Base-by-base conservation (phyloP, 495 filamentous ascomycete genomes). In the Staphylotrichum longicolle region DNA sequence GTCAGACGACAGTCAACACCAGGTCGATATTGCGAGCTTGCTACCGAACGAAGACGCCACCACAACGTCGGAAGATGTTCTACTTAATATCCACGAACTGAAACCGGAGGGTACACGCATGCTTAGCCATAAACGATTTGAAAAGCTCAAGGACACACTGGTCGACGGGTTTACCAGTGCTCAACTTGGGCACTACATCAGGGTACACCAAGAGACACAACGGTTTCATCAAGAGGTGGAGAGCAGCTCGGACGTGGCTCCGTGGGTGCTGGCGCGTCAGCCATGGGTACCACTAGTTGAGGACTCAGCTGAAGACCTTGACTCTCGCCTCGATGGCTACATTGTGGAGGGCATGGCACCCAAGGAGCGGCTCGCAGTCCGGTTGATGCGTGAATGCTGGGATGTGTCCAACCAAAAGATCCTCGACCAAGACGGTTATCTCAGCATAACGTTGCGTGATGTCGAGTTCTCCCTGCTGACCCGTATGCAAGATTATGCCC, bases 361-460 rank as follows among this genome's bases (percentile, higher is more conserved):
- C 10, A 79, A 77, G 58, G 57, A 73, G 61, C 66, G 57, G 59
- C 62, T 80, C 37, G 81, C 65, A 11, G 57, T 73, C 41, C 57
- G 64, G 46, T 27, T 79, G 48, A 70, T 79, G 67, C 76, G 76
- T 5, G 63, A 78, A 27, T 75, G 73, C 62, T 81, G 78, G 78
- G 67, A 63, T 30, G 45, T 79, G 39, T 70, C 66, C 7, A 68
- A 71, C 34, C 42, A 69, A 33, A 66, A 70, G 45, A 54, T 74
- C 7, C 27, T 68, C 15, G 58, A 68, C 7, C 50, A 57, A 12
- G 61, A 67, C n/a, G 78, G 77, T 7, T 70, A 74, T 42, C 66
- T 72, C 14, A 62, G 57, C 5, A 34, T 79, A 20, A 68, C 56
- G 50, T 39, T 80, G 7, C 64, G 62, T 33, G 65, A 66, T 32